A percentile compares a stretch with the other conserved stretches of the same genome.
These are phyloP conservation scores for Avena insularis DNA, from an alignment of 176 grass and related monocot species.

Conservation along the genomic window DNA sequence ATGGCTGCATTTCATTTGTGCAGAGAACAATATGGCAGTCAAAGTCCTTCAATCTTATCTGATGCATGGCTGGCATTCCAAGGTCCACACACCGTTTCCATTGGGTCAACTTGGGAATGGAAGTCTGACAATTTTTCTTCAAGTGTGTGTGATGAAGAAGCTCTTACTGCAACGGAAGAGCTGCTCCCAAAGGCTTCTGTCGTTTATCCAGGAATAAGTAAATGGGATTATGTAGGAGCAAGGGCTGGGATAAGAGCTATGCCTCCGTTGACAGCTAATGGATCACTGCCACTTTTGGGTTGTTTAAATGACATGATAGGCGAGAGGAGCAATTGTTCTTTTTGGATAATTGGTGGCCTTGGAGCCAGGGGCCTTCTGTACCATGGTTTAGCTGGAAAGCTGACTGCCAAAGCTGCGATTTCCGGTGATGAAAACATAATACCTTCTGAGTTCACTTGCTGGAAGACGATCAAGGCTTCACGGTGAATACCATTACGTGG, in stretches of 20 bases:
- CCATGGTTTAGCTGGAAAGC: constrained; percentile 88
- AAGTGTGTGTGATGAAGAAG: constrained; percentile 75
- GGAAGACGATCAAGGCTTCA: constrained; percentile 57
- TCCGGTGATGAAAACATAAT: constrained; percentile 69
- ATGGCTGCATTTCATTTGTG: constrained; percentile 17
- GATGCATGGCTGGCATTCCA: constrained; percentile 93
- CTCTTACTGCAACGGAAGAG: constrained; percentile 60
- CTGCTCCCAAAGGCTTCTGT: constrained; percentile 74
- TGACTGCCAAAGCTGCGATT: constrained; percentile 80
- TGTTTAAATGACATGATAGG: constrained; percentile 68
- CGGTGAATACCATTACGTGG: neutral
- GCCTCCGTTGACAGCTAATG: constrained; percentile 81
- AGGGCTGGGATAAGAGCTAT: constrained; percentile 87
- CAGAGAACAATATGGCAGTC: constrained; percentile 66
- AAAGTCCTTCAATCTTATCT: constrained; percentile 84
- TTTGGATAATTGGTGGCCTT: constrained; percentile 92
- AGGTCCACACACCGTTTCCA: constrained; percentile 59
- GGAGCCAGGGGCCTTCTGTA: constrained; percentile 91
- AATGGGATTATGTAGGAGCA: constrained; percentile 68
- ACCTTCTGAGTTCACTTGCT: constrained; percentile 74
- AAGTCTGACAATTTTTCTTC: constrained; percentile 60
- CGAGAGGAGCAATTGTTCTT: constrained; percentile 51
- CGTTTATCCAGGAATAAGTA: constrained; percentile 83
- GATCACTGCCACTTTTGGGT: constrained; percentile 81
- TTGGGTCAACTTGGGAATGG: constrained; percentile 98